Percentiles rank a stretch among this genome's conserved stretches.
Evolutionary conservation across 1,284 basidiomycete species (phyloP).

Genomic region (Pulveroboletus sp.): DNA sequence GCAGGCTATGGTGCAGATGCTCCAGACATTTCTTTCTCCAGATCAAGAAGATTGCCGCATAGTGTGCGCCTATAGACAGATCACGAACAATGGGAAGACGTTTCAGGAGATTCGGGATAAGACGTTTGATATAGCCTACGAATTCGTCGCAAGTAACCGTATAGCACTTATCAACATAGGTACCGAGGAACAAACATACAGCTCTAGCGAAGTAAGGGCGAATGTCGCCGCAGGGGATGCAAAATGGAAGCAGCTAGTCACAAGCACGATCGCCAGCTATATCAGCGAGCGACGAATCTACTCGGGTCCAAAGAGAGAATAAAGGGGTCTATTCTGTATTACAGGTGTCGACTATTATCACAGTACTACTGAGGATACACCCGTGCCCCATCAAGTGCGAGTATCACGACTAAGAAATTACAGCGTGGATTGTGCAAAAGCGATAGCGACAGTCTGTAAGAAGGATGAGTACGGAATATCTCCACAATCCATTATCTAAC

Average conservation of each 20-base stretch:
- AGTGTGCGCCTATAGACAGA: constrained; percentile 67
- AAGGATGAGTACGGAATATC: constrained; percentile 15
- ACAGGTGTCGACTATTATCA: constrained; percentile 3
- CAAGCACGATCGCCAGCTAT: constrained; percentile 46
- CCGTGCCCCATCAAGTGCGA: constrained; percentile 1
- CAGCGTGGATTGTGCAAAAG: constrained; percentile 71
- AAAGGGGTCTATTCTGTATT: constrained; percentile 17
- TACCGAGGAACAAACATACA: constrained; percentile 57
- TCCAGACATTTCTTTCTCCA: constrained; percentile 64
- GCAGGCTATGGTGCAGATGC: constrained; percentile 52
- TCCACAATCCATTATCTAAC: constrained; percentile 30
- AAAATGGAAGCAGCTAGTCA: constrained; percentile 45
- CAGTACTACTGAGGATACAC: constrained; percentile 3
- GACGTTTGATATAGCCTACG: constrained; percentile 41
- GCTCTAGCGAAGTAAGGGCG: constrained; percentile 73
- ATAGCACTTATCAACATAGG: constrained; percentile 65
- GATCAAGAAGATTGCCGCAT: constrained; percentile 65
- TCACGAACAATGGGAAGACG: constrained; percentile 19
- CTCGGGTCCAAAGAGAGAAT: not conserved
- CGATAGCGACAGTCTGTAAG: constrained; percentile 71
- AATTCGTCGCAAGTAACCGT: constrained; percentile 53
- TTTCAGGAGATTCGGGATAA: constrained; percentile 34
- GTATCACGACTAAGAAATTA: constrained; percentile 9
- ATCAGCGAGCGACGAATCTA: constrained; percentile 58
- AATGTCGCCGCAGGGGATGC: constrained; percentile 43